Conservation (phyloP, 495 filamentous ascomycete genomes). For the Penicillium riverlandense region DNA sequence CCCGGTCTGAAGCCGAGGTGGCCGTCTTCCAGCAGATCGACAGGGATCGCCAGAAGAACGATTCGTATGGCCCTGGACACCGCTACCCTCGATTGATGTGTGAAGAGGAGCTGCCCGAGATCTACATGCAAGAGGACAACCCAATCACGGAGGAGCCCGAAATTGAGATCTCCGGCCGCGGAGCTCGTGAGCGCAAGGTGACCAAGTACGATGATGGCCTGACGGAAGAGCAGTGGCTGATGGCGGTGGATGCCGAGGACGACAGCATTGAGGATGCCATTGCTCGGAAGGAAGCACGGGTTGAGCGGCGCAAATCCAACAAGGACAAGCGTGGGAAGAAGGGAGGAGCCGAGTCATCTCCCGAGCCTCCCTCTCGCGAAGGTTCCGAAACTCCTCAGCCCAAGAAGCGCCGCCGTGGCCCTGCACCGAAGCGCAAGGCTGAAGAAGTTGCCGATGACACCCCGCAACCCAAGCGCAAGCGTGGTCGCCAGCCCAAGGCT, state of each 20-base stretch:
- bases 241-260: constrained; percentile 91
- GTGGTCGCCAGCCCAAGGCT: constrained; percentile 63
- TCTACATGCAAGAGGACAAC: constrained; percentile 82
- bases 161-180: constrained; percentile 73
- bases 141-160: constrained; percentile 72
- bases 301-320: constrained; percentile 69
- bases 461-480: constrained; percentile 73
- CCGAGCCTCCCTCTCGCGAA: constrained; percentile 60
- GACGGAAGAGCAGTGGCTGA: constrained; percentile 93
- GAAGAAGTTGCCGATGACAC: constrained; percentile 72
- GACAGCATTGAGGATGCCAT: constrained; percentile 90
- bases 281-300: constrained; percentile 77
- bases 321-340: constrained; percentile 53
- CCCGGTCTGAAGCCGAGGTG: constrained; percentile 69
- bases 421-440: constrained; percentile 75
- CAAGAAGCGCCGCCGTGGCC: constrained; percentile 74
- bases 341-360: constrained; percentile 59
- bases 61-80: constrained; percentile 62
- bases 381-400: constrained; percentile 65
- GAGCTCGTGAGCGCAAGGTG: constrained; percentile 85
- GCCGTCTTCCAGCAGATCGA: constrained; percentile 69
- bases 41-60: constrained; percentile 55
- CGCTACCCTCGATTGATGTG: constrained; percentile 69
- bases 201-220: constrained; percentile 96
- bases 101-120: constrained; percentile 87